Conservation (phyloP, 176 grass and related monocot species). For the Juncus effusus region DNA sequence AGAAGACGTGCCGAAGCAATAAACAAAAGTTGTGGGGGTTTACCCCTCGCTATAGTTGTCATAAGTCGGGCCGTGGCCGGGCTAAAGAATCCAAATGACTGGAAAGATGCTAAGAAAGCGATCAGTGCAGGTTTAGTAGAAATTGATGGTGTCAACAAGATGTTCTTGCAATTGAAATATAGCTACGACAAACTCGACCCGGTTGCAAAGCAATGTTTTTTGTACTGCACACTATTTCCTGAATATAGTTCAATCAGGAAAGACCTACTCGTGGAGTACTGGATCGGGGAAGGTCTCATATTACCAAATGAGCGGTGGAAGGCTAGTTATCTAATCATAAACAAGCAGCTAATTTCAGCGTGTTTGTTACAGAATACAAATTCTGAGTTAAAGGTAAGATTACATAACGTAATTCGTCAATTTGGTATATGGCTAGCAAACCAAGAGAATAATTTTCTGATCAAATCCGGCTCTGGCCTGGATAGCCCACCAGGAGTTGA, state of each 20-base stretch:
- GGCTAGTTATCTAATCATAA: conserved; percentile 32
- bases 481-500: conserved; percentile 23
- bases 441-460: conserved; percentile 26
- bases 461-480: conserved; percentile 36
- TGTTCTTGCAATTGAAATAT: conserved; percentile 39
- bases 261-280: conserved; percentile 51
- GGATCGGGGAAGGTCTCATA: conserved; percentile 52
- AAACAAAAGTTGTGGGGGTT: conserved; percentile 36
- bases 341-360: conserved; percentile 18
- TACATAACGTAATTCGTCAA: conserved; percentile 49
- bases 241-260: conserved; percentile 44
- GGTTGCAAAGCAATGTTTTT: conserved; percentile 34
- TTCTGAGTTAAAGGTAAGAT: conserved; percentile 40
- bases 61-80: conserved; percentile 39
- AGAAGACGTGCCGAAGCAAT: conserved; percentile 26
- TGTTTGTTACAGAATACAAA: conserved; percentile 43
- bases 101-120: conserved; percentile 26
- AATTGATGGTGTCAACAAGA: conserved; percentile 31
- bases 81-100: conserved; percentile 25
- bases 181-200: conserved; percentile 40
- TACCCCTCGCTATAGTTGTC: conserved; percentile 50
- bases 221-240: conserved; percentile 57
- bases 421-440: conserved; percentile 27
- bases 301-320: not conserved
- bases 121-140: conserved; percentile 10